A percentile compares a stretch with the other conserved stretches of the same genome.
These are phyloP conservation scores for Cyberlindnera petersonii DNA, from an alignment of 805 yeast species.

Conservation along the genomic window DNA sequence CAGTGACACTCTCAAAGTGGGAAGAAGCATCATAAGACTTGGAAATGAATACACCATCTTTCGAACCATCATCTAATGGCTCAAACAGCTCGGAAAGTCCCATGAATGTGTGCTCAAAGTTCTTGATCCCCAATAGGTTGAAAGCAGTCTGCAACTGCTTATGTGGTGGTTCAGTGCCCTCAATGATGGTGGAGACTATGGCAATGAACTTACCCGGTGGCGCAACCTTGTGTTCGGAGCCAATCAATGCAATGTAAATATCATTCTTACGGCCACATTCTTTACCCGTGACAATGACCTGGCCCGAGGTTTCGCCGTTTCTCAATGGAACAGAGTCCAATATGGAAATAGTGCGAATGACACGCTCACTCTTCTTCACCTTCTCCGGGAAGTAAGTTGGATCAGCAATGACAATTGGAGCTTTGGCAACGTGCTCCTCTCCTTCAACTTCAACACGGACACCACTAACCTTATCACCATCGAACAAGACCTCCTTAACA, in stretches of 20 bases:
- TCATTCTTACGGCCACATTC: slow-evolving; percentile 92
- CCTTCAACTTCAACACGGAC: slow-evolving; percentile 85
- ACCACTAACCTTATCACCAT: slow-evolving; percentile 72
- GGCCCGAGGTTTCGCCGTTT: slow-evolving; percentile 79
- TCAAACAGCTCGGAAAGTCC: slow-evolving; percentile 89
- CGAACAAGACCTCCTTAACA: slow-evolving; percentile 80
- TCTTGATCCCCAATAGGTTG: slow-evolving; percentile 73
- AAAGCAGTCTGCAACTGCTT: slow-evolving; percentile 91
- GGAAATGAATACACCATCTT: slow-evolving; percentile 76
- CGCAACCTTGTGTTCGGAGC: slow-evolving; percentile 85
- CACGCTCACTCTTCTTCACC: slow-evolving; percentile 36
- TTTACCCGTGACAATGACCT: slow-evolving; percentile 93
- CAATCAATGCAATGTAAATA: slow-evolving; percentile 87
- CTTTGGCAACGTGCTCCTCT: slow-evolving; percentile 55
- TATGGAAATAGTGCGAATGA: slow-evolving; percentile 61
- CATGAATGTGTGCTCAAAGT: slow-evolving; percentile 59
- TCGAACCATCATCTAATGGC: slow-evolving; percentile 78
- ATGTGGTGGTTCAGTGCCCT: slow-evolving; percentile 92
- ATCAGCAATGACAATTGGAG: slow-evolving; percentile 93
- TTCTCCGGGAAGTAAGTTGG: slow-evolving; percentile 91
- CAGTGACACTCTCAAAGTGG: slow-evolving; percentile 94
- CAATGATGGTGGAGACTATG: slow-evolving; percentile 89
- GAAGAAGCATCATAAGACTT: slow-evolving; percentile 91
- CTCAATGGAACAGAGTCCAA: slow-evolving; percentile 84
- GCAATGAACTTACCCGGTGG: slow-evolving; percentile 89